Base-by-base conservation (phyloP, 2,329 filamentous ascomycete species). In the Diaporthe citri region DNA sequence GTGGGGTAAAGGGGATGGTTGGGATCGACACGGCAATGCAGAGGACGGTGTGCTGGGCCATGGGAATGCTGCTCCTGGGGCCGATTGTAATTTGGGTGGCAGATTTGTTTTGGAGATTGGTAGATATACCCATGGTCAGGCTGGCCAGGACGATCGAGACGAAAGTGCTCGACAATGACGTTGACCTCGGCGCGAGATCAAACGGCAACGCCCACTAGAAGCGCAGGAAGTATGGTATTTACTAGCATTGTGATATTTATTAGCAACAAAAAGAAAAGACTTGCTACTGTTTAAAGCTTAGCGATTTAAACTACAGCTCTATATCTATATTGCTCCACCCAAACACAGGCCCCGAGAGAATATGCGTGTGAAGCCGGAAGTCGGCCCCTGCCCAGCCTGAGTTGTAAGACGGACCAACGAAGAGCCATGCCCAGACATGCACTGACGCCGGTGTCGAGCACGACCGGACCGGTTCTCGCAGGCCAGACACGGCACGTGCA, bases 51-150 rank as follows among this genome's bases (percentile, higher is more conserved):
- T 78, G 82, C 25, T 84, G 87, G 80, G 64, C 84, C 7, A 34
- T 85, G 3, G 86, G 86, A n/a, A 78, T 87, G 22, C 76, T 80
- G 20, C 67, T 83, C 6, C 69, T 85, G 2, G 80, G 79, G 6
- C 78, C 83, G 4, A 74, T 84, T 2, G 83, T 88, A 0, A 83
- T 92, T 8, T 92, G 89, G 86, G 84, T 86, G 7, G 88, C 88
- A 1, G 90, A 92, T 80, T 74, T 92, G 4, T 92, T 91, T 78
- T 91, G 89, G 88, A 85, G 90, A 39, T 82, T 82, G 1, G 84
- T 92, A 8, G 91, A 92, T 85, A 86, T 79, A 83, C 81, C 80
- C 15, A 79, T 83, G 60, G 80, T 83, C 56, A 75, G 46, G 20
- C 51, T 81, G 52, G 82, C 80, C 7, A 79, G 80, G 57, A 79